Conservation (phyloP, 2,329 filamentous ascomycete genomes). For the Cercospora sesami region DNA sequence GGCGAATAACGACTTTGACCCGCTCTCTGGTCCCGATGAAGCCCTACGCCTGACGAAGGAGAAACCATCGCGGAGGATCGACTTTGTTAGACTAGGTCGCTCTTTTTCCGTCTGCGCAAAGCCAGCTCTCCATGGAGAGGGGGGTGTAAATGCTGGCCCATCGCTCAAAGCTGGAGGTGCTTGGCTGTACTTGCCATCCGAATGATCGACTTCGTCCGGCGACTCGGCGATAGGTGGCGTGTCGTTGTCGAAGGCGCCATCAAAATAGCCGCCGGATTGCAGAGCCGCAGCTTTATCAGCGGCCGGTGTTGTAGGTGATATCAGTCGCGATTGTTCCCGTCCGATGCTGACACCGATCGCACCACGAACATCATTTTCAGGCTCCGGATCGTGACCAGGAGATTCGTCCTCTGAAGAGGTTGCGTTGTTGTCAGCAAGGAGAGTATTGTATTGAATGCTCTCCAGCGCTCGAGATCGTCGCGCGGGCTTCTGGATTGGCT, state of each 20-base stretch:
- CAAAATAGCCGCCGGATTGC: conserved; percentile 50
- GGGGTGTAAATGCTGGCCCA: conserved; percentile 29
- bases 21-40: conserved; percentile 42
- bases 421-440: conserved; percentile 40
- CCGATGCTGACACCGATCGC: conserved; percentile 62
- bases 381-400: conserved; percentile 26
- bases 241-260: conserved; percentile 15
- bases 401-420: conserved; percentile 50
- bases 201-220: conserved; percentile 12
- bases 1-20: conserved; percentile 34
- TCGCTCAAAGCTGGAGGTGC: neutral
- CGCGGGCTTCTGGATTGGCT: neutral
- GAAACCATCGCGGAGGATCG: conserved; percentile 43
- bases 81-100: conserved; percentile 29
- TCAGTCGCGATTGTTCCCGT: conserved; percentile 57
- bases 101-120: conserved; percentile 41
- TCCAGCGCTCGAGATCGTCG: conserved; percentile 40
- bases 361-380: conserved; percentile 44
- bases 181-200: neutral
- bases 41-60: conserved; percentile 42
- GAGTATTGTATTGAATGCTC: conserved; percentile 44
- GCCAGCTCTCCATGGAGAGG: conserved; percentile 49
- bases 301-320: conserved; percentile 58
- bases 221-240: conserved; percentile 5
- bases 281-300: conserved; percentile 60